A percentile compares a stretch with the other conserved stretches of the same genome.
These are phyloP conservation scores for Botryotinia globosa DNA, from an alignment of 2,329 filamentous ascomycete species.

Conservation along the genomic window DNA sequence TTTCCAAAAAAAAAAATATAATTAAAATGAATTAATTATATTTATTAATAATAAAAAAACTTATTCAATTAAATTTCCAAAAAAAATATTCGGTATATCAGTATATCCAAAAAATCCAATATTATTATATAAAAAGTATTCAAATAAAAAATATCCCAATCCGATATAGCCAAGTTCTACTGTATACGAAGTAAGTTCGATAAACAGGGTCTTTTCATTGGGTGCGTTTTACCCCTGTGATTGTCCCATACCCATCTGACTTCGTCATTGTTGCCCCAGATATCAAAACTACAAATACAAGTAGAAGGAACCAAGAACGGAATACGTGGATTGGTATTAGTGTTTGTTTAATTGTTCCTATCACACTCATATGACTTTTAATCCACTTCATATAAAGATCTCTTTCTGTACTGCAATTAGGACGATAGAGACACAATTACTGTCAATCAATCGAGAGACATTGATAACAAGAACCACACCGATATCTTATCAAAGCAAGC, in stretches of 20 bases:
- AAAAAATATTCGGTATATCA: too few species aligned
- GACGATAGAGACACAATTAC: not conserved
- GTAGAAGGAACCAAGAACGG: not conserved
- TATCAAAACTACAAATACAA: not conserved
- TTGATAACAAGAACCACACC: not conserved
- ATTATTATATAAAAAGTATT: too few species aligned
- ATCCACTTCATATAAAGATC: not conserved
- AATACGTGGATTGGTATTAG: not conserved
- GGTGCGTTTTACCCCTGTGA: not conserved
- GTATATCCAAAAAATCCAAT: too few species aligned
- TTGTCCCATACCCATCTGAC: not conserved
- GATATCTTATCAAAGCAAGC: not conserved
- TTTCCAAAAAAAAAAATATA: too few species aligned
- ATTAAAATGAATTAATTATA: too few species aligned
- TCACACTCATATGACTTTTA: not conserved
- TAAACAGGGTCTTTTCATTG: not conserved
- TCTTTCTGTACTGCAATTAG: not conserved
- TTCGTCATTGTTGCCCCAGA: not conserved
- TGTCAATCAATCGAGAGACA: slow-evolving; percentile 1
- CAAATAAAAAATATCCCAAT: too few species aligned
- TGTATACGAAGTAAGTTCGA: not conserved
- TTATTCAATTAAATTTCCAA: too few species aligned
- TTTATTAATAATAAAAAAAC: too few species aligned
- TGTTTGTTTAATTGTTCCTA: not conserved
- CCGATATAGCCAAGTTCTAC: too few species aligned